These are phyloP conservation scores for Trichoderma semiorbis DNA, from an alignment of 2,329 filamentous ascomycete species.

Conservation along the genomic window DNA sequence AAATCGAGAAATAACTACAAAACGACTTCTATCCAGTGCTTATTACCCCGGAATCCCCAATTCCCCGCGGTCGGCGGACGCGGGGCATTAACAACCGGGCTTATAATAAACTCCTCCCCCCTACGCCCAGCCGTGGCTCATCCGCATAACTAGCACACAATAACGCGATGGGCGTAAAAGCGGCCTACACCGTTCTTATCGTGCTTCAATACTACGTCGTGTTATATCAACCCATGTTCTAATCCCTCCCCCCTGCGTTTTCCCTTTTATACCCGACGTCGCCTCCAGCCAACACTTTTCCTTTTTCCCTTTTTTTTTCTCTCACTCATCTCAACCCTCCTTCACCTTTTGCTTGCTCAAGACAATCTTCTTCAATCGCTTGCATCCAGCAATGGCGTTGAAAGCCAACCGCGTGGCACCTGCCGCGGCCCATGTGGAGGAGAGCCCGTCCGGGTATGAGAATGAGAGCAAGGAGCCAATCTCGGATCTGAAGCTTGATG, in stretches of 20 bases:
- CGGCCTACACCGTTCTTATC: constrained; percentile 7
- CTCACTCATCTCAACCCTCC: neutral
- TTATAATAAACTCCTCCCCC: neutral
- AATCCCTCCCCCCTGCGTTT: neutral
- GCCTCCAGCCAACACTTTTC: neutral
- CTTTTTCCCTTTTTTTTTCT: neutral
- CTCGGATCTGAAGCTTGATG: constrained; percentile 3
- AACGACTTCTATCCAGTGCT: neutral
- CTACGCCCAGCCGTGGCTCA: neutral
- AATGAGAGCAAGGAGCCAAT: constrained; percentile 3
- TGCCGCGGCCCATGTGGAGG: constrained; percentile 1
- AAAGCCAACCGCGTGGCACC: neutral
- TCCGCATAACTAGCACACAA: neutral
- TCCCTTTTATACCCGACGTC: neutral
- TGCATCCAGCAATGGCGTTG: neutral
- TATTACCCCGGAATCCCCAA: constrained; percentile 11
- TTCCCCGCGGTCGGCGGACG: neutral
- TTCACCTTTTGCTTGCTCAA: neutral
- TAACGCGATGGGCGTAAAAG: neutral
- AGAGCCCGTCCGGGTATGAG: neutral
- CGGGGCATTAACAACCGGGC: constrained; percentile 5
- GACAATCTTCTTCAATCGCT: neutral
- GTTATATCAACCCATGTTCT: neutral
- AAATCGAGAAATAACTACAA: neutral
- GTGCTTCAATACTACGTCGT: neutral